Base-by-base conservation (phyloP, 2,329 filamentous ascomycete genomes). In the Helicocarpus griseus region DNA sequence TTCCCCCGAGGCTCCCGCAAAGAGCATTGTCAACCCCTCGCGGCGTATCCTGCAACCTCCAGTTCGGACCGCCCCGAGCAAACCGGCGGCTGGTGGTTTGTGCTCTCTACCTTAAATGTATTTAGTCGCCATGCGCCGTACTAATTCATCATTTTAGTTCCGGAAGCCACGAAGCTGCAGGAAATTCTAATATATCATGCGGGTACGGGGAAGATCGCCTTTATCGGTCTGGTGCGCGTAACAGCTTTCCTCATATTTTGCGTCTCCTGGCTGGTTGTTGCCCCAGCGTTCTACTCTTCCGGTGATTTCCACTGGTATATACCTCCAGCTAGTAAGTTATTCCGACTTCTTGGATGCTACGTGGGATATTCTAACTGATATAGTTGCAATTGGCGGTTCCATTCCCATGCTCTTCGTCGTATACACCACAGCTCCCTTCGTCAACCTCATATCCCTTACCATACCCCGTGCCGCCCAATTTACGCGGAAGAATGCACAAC, bases 131-230 rank as follows among this genome's bases (percentile, higher is more conserved):
- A 17, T 36, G 31, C 31, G 14, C 53, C 61, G 54, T 62, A 35
- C 35, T 33, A 17, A 36, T 50, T 22, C n/a, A 26, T 22, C 8
- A 33, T 14, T 35, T 38, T 41, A 17, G 39, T 17, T 52, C 14
- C 52, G 69, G 68, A 63, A 21, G 63, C 65, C 21, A 22, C 48
- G 46, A 56, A 49, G 19, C 68, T 68, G 36, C 68, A 71, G 47
- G 63, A 64, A 43, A 65, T 90, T 26, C 76, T 89, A 58, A 78
- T 94, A 55, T 94, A 87, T 67, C 85, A 89, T 69, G 82, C 82
- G 49, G 86, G 87, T 49, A 84, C 80, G 0, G 76, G 77, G 7
- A 77, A 80, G 53, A 84, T 79, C 28, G 79, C 82, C 5, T 83
- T 86, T 57, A 69, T 91, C 43, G 86, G 84, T 46, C 79, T 82